A percentile compares a stretch with the other conserved stretches of the same genome.
Conservation (phyloP, 1,139 yeast species). For the Hemisphaericaspora lyxosophila region DNA sequence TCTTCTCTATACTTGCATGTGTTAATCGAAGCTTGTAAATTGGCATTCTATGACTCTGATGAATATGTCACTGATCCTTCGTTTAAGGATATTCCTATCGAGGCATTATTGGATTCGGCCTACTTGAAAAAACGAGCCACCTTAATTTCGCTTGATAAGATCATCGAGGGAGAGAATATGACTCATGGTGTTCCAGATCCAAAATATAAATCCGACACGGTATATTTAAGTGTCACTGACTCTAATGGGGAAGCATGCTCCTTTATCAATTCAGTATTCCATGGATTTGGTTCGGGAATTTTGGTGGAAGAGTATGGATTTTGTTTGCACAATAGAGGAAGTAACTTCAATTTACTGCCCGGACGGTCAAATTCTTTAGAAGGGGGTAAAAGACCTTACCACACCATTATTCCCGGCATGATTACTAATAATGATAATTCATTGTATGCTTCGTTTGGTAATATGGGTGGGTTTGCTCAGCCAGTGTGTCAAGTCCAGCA, state of each 20-base stretch:
- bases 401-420: constrained; percentile 84
- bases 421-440: constrained; percentile 41
- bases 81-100: constrained; percentile 39
- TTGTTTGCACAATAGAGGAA: constrained; percentile 73
- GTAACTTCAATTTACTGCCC: constrained; percentile 64
- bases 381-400: constrained; percentile 76
- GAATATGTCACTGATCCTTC: constrained; percentile 67
- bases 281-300: constrained; percentile 71
- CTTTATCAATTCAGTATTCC: constrained; percentile 74
- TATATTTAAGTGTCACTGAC: constrained; percentile 71
- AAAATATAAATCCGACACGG: constrained; percentile 69
- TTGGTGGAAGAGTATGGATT: constrained; percentile 69
- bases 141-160: constrained; percentile 40
- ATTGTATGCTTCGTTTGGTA: constrained; percentile 72
- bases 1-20: constrained; percentile 71
- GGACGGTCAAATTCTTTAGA: constrained; percentile 61
- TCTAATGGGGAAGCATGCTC: constrained; percentile 78
- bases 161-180: constrained; percentile 43
- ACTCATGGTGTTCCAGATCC: constrained; percentile 63
- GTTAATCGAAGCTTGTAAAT: constrained; percentile 66
- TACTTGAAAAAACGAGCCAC: constrained; percentile 53
- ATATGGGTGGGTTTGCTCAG: constrained; percentile 88
- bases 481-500: constrained; percentile 87
- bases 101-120: constrained; percentile 34
- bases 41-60: constrained; percentile 76